Base-by-base conservation (phyloP, 2,329 filamentous ascomycete genomes). In the Colletotrichum echinochloae region DNA sequence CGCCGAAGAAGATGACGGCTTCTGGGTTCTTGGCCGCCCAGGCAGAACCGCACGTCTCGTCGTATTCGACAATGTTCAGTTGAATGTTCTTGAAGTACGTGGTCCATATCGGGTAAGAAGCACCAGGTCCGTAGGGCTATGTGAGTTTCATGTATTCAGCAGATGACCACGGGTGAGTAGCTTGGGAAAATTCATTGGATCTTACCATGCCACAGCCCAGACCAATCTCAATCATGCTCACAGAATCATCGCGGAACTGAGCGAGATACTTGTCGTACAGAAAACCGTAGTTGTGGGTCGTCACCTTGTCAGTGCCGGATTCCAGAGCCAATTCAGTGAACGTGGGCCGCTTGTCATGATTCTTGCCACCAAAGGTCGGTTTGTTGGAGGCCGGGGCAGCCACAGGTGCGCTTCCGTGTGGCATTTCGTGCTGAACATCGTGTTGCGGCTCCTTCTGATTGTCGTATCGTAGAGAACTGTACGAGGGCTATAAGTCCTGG, bases 111-210 rank as follows among this genome's bases (percentile, higher is more conserved):
- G 2, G 30, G 51, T 55, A 35, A 2, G 30, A 55, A 23, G 20
- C 30, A 2, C 51, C 51, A 5, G 51, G 5, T 14, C 51, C 51
- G 11, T 37, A 23, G 4, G 51, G 6, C 20, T 55, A 6, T 54
- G 7, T 8, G 16, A 4, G 16, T 1, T 37, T 23, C 2, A 6
- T 37, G 12, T 5, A 5, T 20, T 46, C 11, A 55, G 30, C 51
- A 37, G 1, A 37, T 3, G 3, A 3, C n/a, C 30, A 37, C 11
- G 12, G 16, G 1, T 14, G 0, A 11, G 2, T 5, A 54, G 1
- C 5, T 16, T 2, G 5, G 2, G 1, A 1, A 11, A 2, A 8
- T 20, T 8, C 20, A 6, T 20, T 14, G 12, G 2, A 9, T 14
- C 51, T 55, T 37, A 55, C 51, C 30, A 55, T 37, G 5, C 30